Base-by-base conservation (phyloP, 495 filamentous ascomycete species). In the Daldinia caldariorum region DNA sequence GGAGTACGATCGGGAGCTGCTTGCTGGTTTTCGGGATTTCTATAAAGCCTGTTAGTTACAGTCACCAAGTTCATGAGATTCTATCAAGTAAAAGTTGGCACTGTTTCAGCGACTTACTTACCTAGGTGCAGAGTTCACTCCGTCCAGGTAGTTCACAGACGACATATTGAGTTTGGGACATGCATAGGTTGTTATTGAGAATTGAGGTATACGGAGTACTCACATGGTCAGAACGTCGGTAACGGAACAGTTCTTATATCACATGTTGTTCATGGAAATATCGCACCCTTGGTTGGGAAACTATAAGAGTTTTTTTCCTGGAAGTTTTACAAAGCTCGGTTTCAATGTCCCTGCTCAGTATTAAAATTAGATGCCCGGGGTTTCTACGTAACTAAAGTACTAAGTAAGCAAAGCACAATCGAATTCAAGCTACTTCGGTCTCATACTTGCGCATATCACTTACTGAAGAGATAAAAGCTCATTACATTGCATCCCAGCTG, bases 141-240 rank as follows among this genome's bases (percentile, higher is more conserved):
- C 18, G 32, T 12, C 31, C 14, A 39, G n/a, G 6, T 57, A 22
- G 9, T 35, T 14, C 18, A 32, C 6, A 22, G 65, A 61, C 32
- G 65, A 31, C 58, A 61, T 67, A 10, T 18, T 61, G 8, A 22
- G 9, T 9, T 20, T 10, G 18, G 22, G 20, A 20, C 7, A 22
- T 47, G 22, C 10, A 47, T 9, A 9, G 18, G 20, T 12, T 47
- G 8, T 2, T 8, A 47, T 22, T 47, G 1, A 47, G 0, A 20
- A 9, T 2, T 47, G 14, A 10, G 43, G 3, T 47, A 7, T 13
- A 5, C 20, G 16, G 43, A 22, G 8, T 47, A 4, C 20, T 47
- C 20, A 6, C 18, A 10, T 5, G 18, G 4, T 20, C 7, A 22
- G 16, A 22, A 20, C 9, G 20, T 22, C 8, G 43, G 8, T 47